A percentile compares a stretch with the other conserved stretches of the same genome.
These are phyloP conservation scores for Cladosporium sp. DNA, from an alignment of 2,329 filamentous ascomycete genomes.

Conservation along the genomic window DNA sequence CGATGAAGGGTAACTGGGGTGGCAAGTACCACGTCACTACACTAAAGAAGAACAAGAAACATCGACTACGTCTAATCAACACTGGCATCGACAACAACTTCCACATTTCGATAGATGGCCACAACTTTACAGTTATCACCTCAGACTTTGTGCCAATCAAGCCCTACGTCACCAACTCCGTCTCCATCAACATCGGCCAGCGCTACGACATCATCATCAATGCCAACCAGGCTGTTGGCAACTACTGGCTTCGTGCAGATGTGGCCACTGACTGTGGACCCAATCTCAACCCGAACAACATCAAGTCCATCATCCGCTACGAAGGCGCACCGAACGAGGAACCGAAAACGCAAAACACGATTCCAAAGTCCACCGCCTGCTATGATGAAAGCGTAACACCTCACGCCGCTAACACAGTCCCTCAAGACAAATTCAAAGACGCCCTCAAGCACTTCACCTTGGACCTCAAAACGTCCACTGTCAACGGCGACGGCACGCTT, in stretches of 20 bases:
- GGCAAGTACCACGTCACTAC: slow-evolving; percentile 25
- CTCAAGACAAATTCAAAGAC: slow-evolving; percentile 28
- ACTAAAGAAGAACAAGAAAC: slow-evolving; percentile 24
- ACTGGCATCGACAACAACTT: slow-evolving; percentile 36
- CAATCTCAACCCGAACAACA: slow-evolving; percentile 13
- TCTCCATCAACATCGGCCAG: slow-evolving; percentile 34
- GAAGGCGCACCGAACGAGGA: slow-evolving; percentile 24
- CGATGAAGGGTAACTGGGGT: slow-evolving; percentile 35
- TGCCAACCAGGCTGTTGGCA: slow-evolving; percentile 23
- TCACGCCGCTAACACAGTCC: slow-evolving; percentile 29
- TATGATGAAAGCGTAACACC: slow-evolving; percentile 31
- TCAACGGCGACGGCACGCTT: slow-evolving; percentile 31
- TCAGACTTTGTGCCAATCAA: slow-evolving; percentile 34
- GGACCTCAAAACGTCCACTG: slow-evolving; percentile 26
- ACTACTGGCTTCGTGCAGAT: slow-evolving; percentile 32
- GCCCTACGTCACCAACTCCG: slow-evolving; percentile 33
- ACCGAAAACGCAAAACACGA: slow-evolving; percentile 33
- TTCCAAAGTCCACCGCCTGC: slow-evolving; percentile 34
- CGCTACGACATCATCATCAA: slow-evolving; percentile 29
- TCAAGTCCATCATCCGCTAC: slow-evolving; percentile 35
- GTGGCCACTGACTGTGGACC: slow-evolving; percentile 36
- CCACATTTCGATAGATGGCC: slow-evolving; percentile 40
- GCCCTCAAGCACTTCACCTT: slow-evolving; percentile 25
- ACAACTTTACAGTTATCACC: slow-evolving; percentile 35
- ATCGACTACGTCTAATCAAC: slow-evolving; percentile 30